These are phyloP conservation scores for Auxenochlorella pyrenoidosa DNA, from an alignment of 139 green algal species.

Conservation along the genomic window DNA sequence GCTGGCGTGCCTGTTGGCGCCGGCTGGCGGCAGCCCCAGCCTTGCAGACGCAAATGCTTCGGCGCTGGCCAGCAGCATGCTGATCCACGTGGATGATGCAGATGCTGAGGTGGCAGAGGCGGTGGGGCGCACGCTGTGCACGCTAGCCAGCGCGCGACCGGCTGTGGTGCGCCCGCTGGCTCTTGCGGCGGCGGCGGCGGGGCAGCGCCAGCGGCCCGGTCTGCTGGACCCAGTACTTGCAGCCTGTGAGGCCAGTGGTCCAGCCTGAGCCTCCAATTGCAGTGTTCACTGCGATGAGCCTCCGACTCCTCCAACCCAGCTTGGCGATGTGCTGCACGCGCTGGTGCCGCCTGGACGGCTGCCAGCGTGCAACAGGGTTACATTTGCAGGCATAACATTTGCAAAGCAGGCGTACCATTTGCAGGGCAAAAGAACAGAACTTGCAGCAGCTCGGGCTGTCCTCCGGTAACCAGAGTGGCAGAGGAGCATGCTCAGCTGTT, in stretches of 20 bases:
- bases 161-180: background rate
- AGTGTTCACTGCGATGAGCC: background rate
- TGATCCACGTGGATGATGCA: slow-evolving; percentile 87
- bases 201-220: background rate
- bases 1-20: background rate
- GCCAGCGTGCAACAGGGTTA: too few species aligned
- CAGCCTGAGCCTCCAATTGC: background rate
- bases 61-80: slow-evolving; percentile 59
- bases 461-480: too few species aligned
- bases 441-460: background rate
- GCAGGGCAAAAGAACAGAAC: background rate
- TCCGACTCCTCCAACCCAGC: background rate
- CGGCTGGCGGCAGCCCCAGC: too few species aligned
- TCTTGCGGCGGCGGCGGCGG: background rate
- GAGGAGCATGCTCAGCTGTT: too few species aligned
- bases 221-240: background rate
- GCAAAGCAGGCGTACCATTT: background rate
- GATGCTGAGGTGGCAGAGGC: slow-evolving; percentile 66
- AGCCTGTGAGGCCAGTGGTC: background rate
- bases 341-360: too few species aligned
- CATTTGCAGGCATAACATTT: background rate
- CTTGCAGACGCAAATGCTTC: background rate
- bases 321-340: too few species aligned
- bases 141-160: background rate
- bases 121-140: slow-evolving; percentile 25